Percentiles rank a stretch among this genome's conserved stretches.
phyloP scores from a whole-genome alignment of 2,329 filamentous ascomycete species.

The Claviceps pusilla region DNA sequence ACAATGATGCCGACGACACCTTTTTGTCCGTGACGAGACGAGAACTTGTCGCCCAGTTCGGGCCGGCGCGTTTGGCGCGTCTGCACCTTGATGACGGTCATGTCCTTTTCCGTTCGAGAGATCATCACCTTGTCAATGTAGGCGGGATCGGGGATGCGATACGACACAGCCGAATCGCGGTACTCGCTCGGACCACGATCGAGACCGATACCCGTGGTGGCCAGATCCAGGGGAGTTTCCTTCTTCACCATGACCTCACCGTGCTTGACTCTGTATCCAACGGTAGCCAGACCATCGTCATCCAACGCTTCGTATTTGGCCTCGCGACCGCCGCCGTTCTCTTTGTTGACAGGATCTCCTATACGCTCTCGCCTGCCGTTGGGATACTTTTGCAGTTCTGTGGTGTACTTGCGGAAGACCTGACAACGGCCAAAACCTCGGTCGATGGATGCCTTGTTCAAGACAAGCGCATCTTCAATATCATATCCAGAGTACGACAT shows the following conservation, averaged over 20 bases:
- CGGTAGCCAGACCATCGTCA: conserved; percentile 73
- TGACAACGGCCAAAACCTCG: conserved; percentile 93
- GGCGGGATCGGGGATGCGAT: conserved; percentile 68
- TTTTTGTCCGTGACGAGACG: conserved; percentile 94
- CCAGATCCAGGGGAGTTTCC: conserved; percentile 64
- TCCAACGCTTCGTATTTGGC: conserved; percentile 62
- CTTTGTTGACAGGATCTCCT: conserved; percentile 38
- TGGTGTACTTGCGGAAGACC: conserved; percentile 89
- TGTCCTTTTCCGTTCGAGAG: conserved; percentile 75
- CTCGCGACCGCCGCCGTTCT: conserved; percentile 48
- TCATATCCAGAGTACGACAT: conserved; percentile 99
- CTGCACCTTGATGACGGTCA: conserved; percentile 79
- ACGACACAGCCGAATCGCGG: conserved; percentile 56
- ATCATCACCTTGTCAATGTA: conserved; percentile 97
- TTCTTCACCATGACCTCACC: conserved; percentile 89
- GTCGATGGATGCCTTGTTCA: conserved; percentile 93
- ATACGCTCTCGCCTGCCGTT: conserved; percentile 61
- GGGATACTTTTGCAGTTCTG: conserved; percentile 74
- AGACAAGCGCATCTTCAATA: conserved; percentile 92
- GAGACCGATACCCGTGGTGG: conserved; percentile 54
- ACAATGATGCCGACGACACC: conserved; percentile 95
- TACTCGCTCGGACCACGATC: conserved; percentile 49
- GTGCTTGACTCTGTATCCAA: conserved; percentile 62
- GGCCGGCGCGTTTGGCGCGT: conserved; percentile 90
- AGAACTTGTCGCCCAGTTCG: conserved; percentile 96